Evolutionary conservation across 805 yeast genomes (phyloP).

Genomic region (Hanseniaspora meyeri): DNA sequence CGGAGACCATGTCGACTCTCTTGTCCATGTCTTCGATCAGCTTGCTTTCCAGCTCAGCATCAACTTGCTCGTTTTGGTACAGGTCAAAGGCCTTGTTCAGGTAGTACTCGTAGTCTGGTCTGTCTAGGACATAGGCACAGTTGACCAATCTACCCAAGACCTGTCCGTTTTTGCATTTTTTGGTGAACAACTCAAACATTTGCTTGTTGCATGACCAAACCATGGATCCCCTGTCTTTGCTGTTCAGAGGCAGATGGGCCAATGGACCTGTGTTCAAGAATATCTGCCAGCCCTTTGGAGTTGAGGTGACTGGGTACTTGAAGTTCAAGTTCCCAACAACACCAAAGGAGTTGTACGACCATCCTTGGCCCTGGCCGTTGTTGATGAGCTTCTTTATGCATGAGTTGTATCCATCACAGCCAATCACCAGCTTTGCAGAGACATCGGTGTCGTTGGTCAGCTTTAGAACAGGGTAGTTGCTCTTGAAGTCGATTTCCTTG

Average conservation of each 20-base stretch:
- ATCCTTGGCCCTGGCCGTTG: slow-evolving; percentile 69
- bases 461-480: slow-evolving; percentile 34
- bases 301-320: slow-evolving; percentile 41
- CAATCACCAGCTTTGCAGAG: slow-evolving; percentile 66
- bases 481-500: slow-evolving; percentile 31
- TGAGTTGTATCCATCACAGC: slow-evolving; percentile 93
- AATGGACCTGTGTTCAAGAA: slow-evolving; percentile 85
- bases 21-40: slow-evolving; percentile 59
- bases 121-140: slow-evolving; percentile 73
- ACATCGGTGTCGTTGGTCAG: slow-evolving; percentile 40
- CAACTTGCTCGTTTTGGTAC: not conserved
- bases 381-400: slow-evolving; percentile 76
- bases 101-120: slow-evolving; percentile 62
- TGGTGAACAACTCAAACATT: slow-evolving; percentile 48
- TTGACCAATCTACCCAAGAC: slow-evolving; percentile 62
- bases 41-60: slow-evolving; percentile 34
- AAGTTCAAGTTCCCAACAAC: slow-evolving; percentile 80
- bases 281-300: slow-evolving; percentile 72
- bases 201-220: slow-evolving; percentile 85
- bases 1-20: slow-evolving; percentile 36
- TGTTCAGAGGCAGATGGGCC: slow-evolving; percentile 78
- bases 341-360: slow-evolving; percentile 81
- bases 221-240: slow-evolving; percentile 65
- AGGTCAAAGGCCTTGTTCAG: slow-evolving; percentile 22
- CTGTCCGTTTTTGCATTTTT: slow-evolving; percentile 37